Evolutionary conservation across 495 filamentous ascomycete species (phyloP).

Genomic region (Terfezia boudieri): DNA sequence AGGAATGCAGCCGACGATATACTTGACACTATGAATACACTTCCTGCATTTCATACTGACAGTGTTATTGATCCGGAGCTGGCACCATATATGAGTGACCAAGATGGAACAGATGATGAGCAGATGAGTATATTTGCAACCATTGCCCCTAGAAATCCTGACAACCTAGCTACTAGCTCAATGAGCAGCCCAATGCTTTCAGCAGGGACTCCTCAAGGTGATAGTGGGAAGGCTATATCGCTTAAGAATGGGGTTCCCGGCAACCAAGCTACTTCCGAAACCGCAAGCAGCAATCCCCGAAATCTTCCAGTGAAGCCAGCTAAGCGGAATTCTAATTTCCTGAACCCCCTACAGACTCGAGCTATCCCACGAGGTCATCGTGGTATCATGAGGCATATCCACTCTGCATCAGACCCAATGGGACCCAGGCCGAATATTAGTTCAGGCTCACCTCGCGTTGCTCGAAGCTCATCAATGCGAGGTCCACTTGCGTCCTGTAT

Average conservation of each 20-base stretch:
- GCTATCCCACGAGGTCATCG: constrained; percentile 17
- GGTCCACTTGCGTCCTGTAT: constrained; percentile 49
- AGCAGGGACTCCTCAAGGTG: neutral
- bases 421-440: neutral
- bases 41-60: constrained; percentile 88
- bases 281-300: neutral
- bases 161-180: neutral
- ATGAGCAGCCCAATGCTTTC: neutral
- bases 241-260: neutral
- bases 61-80: constrained; percentile 96
- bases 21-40: constrained; percentile 3
- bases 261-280: neutral
- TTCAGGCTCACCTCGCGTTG: constrained; percentile 9
- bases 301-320: neutral
- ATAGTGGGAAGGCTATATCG: neutral
- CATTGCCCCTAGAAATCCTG: constrained; percentile 23
- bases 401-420: neutral
- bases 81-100: constrained; percentile 86
- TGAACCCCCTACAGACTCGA: constrained; percentile 13
- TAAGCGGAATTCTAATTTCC: constrained; percentile 1
- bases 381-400: constrained; percentile 9
- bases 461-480: constrained; percentile 66
- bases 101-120: constrained; percentile 77
- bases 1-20: constrained; percentile 44
- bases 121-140: constrained; percentile 69